Conservation (phyloP, 1,284 basidiomycete species). For the Puccinia sorghi region DNA sequence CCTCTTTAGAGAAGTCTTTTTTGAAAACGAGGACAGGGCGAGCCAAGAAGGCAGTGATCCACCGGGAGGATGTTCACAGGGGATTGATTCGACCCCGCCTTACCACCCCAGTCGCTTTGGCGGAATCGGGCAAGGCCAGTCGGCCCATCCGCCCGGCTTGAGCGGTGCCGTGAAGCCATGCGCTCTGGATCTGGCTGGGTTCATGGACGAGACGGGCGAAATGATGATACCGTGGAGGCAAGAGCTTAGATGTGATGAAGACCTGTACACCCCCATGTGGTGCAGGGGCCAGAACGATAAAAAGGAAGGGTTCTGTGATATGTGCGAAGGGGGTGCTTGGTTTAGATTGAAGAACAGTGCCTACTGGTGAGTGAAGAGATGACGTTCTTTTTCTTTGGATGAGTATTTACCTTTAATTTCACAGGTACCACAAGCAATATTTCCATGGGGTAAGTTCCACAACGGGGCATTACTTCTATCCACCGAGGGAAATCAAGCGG, state of each 20-base stretch:
- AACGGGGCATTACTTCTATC: conserved; percentile 48
- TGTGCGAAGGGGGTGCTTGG: conserved; percentile 48
- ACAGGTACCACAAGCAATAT: conserved; percentile 49
- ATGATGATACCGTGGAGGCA: conserved; percentile 45
- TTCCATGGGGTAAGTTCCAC: conserved; percentile 48
- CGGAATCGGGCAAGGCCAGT: conserved; percentile 39
- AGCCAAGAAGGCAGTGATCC: not conserved
- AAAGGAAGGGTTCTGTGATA: conserved; percentile 50
- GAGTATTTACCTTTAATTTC: not conserved
- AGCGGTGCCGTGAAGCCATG: conserved; percentile 11
- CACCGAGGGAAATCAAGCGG: conserved; percentile 38
- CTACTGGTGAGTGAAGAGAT: conserved; percentile 45
- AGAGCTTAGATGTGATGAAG: conserved; percentile 44
- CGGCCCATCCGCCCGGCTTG: conserved; percentile 43
- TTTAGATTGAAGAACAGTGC: conserved; percentile 48
- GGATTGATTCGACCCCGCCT: not conserved
- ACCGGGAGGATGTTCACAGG: not conserved
- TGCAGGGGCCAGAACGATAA: conserved; percentile 47
- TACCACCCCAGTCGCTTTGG: not conserved
- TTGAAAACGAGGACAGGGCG: not conserved
- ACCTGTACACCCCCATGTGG: conserved; percentile 50
- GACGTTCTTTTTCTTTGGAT: not conserved
- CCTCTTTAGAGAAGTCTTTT: not conserved
- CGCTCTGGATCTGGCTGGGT: conserved; percentile 1
- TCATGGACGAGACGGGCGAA: conserved; percentile 27